These are phyloP conservation scores for Plasmodium fragile DNA, from an alignment of 169 alveolate species.

Conservation along the genomic window DNA sequence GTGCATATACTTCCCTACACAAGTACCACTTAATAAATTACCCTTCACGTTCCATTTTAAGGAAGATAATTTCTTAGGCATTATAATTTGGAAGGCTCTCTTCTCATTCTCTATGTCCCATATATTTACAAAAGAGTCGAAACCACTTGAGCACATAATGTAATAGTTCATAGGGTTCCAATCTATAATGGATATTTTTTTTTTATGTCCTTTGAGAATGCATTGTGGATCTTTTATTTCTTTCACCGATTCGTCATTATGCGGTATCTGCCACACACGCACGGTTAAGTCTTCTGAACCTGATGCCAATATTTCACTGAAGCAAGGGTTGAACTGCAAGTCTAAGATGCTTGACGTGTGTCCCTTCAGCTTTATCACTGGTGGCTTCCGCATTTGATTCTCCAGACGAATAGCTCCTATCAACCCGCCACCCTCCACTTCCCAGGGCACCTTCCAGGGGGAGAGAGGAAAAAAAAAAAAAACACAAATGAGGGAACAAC, in stretches of 20 bases:
- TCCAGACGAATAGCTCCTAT: slow-evolving; percentile 78
- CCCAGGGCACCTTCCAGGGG: slow-evolving; percentile 82
- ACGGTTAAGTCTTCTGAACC: slow-evolving; percentile 84
- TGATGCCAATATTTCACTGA: slow-evolving; percentile 80
- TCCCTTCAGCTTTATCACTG: slow-evolving; percentile 78
- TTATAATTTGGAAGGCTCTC: slow-evolving; percentile 61
- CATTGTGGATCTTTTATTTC: slow-evolving; percentile 65
- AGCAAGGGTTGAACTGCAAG: slow-evolving; percentile 80
- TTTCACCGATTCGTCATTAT: slow-evolving; percentile 42
- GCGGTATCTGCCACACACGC: slow-evolving; percentile 80
- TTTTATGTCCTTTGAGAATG: slow-evolving; percentile 82
- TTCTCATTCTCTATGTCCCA: slow-evolving; percentile 83
- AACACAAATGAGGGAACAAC: background rate
- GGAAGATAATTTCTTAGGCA: slow-evolving; percentile 79
- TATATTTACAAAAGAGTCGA: slow-evolving; percentile 79
- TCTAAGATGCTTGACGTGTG: slow-evolving; percentile 82
- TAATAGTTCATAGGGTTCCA: slow-evolving; percentile 83
- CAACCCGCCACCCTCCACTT: slow-evolving; percentile 86
- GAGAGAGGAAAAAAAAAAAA: background rate
- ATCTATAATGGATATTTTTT: slow-evolving; percentile 79
- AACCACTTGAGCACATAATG: slow-evolving; percentile 78
- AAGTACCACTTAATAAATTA: slow-evolving; percentile 20
- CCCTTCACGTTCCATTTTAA: slow-evolving; percentile 82
- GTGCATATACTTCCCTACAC: slow-evolving; percentile 50
- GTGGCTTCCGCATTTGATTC: slow-evolving; percentile 79